Evolutionary conservation across 169 alveolate genomes (phyloP).

Genomic region (Plasmodium malariae): DNA sequence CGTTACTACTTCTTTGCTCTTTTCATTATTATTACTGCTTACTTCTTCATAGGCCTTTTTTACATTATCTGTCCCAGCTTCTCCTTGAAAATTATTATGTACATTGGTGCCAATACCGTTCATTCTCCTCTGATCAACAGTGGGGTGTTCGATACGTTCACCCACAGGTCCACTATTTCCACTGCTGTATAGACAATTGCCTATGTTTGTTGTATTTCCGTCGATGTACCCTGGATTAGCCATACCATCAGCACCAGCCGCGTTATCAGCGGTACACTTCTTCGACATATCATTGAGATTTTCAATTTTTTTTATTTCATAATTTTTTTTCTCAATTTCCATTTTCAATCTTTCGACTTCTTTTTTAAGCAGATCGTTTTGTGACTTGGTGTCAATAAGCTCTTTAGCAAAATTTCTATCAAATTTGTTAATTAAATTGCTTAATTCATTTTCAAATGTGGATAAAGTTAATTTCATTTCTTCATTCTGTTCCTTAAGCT

Average conservation of each 20-base stretch:
- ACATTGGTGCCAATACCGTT: not conserved
- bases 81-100: not conserved
- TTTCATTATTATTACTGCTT: not conserved
- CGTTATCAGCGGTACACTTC: slow-evolving; percentile 8
- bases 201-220: not conserved
- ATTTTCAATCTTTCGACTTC: slow-evolving; percentile 72
- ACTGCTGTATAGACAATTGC: not conserved
- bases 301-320: slow-evolving; percentile 73
- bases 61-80: not conserved
- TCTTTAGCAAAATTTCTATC: slow-evolving; percentile 76
- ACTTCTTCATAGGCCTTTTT: not conserved
- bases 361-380: slow-evolving; percentile 71
- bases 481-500: slow-evolving; percentile 70
- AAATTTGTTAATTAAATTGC: slow-evolving; percentile 67
- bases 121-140: not conserved
- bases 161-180: not conserved
- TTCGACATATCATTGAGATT: slow-evolving; percentile 48
- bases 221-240: not conserved
- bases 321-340: slow-evolving; percentile 64
- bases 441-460: slow-evolving; percentile 76
- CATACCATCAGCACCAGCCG: not conserved
- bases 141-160: not conserved
- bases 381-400: slow-evolving; percentile 62
- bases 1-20: slow-evolving; percentile 1
- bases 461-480: slow-evolving; percentile 73